Conservation (phyloP, 495 filamentous ascomycete species). For the Pseudotulostoma volvatum region DNA sequence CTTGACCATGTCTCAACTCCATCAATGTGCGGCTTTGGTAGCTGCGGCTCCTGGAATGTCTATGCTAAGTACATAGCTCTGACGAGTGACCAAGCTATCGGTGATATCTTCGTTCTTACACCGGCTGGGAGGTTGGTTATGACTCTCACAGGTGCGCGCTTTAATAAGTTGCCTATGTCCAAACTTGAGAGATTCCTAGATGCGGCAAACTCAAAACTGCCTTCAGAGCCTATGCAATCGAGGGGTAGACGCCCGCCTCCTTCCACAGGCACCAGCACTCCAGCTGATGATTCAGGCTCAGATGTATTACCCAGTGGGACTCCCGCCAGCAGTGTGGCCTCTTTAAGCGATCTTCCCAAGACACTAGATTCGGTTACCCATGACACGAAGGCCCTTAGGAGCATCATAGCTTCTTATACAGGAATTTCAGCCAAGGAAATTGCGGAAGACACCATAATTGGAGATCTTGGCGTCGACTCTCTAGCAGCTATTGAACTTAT, state of each 20-base stretch:
- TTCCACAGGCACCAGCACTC: neutral
- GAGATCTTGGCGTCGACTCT: constrained; percentile 38
- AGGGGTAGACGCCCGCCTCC: no score
- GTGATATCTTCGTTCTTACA: constrained; percentile 17
- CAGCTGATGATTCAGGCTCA: no score
- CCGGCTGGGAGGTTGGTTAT: constrained; percentile 8
- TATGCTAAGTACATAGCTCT: constrained; percentile 11
- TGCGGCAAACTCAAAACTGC: constrained; percentile 5
- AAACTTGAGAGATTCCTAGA: constrained; percentile 10
- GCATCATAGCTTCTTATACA: no score
- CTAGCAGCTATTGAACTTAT: constrained; percentile 38
- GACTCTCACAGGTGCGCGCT: constrained; percentile 9
- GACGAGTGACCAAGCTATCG: constrained; percentile 8
- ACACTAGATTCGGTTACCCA: no score
- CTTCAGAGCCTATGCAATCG: constrained; percentile 1
- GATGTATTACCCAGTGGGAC: no score
- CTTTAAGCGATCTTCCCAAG: no score
- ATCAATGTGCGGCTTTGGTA: no score
- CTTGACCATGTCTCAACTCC: no score
- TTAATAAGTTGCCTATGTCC: constrained; percentile 7
- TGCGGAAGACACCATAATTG: no score
- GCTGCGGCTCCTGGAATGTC: constrained; percentile 10
- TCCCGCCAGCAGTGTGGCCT: no score
- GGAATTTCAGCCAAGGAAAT: no score
- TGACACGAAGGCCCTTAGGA: no score